Evolutionary conservation across 345 rosid genomes (phyloP).

Genomic region (Capsella bursapastoris): DNA sequence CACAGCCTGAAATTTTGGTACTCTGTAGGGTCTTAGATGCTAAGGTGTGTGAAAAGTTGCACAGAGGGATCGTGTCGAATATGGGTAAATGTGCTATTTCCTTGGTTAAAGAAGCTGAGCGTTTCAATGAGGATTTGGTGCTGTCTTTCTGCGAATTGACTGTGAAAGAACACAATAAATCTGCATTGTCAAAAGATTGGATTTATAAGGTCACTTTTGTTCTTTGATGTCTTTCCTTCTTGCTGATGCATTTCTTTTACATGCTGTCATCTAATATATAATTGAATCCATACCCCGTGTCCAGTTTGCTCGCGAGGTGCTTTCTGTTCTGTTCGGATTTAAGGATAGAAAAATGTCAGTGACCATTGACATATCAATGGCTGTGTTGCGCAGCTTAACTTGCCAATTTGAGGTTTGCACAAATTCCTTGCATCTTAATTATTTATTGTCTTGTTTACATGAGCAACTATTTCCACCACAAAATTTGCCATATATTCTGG

Average conservation of each 20-base stretch:
- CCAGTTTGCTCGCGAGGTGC: slow-evolving; percentile 73
- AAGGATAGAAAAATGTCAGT: slow-evolving; percentile 47
- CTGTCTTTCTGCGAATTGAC: slow-evolving; percentile 50
- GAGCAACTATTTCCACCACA: neutral
- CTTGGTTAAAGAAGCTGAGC: slow-evolving; percentile 57
- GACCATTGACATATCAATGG: slow-evolving; percentile 47
- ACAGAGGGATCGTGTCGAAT: slow-evolving; percentile 54
- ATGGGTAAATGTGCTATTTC: slow-evolving; percentile 57
- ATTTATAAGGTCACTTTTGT: slow-evolving; percentile 59
- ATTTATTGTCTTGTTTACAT: neutral
- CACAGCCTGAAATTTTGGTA: neutral
- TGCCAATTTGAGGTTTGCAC: slow-evolving; percentile 61
- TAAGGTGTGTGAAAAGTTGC: slow-evolving; percentile 61
- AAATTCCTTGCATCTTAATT: slow-evolving; percentile 21
- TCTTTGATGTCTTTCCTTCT: slow-evolving; percentile 18
- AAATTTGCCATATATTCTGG: slow-evolving; percentile 15
- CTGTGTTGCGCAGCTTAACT: slow-evolving; percentile 52
- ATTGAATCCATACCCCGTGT: slow-evolving; percentile 11
- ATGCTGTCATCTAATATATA: slow-evolving; percentile 10
- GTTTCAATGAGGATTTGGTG: slow-evolving; percentile 54
- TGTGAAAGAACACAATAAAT: slow-evolving; percentile 57
- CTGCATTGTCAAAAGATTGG: slow-evolving; percentile 62
- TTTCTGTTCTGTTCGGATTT: slow-evolving; percentile 58
- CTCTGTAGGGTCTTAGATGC: slow-evolving; percentile 65
- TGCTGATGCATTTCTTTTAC: slow-evolving; percentile 6